Evolutionary conservation across 73 alveolate species (phyloP).

Genomic region (Stentor roeselii): DNA sequence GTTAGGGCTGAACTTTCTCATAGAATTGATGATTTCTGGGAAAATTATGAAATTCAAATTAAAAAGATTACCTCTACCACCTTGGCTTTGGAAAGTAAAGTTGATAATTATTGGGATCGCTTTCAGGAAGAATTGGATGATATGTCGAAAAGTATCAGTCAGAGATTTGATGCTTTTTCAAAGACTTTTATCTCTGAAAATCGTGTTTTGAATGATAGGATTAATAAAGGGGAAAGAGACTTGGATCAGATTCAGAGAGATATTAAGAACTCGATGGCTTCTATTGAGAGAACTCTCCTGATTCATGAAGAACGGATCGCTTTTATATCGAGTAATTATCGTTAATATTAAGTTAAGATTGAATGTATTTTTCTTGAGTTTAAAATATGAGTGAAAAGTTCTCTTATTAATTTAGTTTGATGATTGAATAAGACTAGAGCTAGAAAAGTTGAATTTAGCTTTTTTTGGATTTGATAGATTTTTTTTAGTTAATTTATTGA

Average conservation of each 20-base stretch:
- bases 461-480: no score
- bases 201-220: background rate
- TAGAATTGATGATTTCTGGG: background rate
- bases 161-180: background rate
- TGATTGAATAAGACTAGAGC: no score
- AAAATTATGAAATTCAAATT: background rate
- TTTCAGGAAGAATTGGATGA: background rate
- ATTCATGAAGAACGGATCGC: background rate
- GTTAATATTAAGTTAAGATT: no score
- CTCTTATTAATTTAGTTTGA: no score
- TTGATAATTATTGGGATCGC: background rate
- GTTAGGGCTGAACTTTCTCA: background rate
- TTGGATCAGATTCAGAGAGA: background rate
- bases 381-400: no score
- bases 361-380: no score
- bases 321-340: background rate
- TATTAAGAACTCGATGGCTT: background rate
- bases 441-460: no score
- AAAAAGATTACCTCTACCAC: background rate
- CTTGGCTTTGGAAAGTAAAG: background rate
- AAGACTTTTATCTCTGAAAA: background rate
- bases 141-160: background rate
- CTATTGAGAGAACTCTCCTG: background rate
- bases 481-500: no score
- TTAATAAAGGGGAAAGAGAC: background rate